These are phyloP conservation scores for Suhomyces sp. DNA, from an alignment of 805 yeast genomes.

Conservation along the genomic window DNA sequence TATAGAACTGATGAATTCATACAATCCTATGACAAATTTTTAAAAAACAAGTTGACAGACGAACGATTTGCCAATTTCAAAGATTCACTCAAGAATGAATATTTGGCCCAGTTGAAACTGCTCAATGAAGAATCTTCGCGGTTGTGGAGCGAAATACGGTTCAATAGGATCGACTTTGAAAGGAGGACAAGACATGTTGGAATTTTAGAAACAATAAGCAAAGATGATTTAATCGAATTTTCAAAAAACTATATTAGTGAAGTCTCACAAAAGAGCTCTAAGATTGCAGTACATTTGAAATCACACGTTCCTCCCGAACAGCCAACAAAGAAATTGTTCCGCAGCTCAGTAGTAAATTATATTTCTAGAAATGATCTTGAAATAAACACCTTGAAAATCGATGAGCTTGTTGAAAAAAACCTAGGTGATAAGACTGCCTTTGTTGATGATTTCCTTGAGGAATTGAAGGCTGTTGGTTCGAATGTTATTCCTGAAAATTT, in stretches of 20 bases:
- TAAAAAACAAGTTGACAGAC: conserved; percentile 50
- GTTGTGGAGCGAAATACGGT: conserved; percentile 65
- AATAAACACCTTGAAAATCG: conserved; percentile 27
- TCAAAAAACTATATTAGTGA: conserved; percentile 44
- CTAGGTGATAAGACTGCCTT: conserved; percentile 8
- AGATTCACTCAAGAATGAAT: conserved; percentile 62
- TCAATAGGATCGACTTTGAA: conserved; percentile 78
- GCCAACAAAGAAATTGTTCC: conserved; percentile 18
- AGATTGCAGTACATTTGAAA: conserved; percentile 42
- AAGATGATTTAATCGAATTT: conserved; percentile 56
- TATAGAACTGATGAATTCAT: conserved; percentile 73
- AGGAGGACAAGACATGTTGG: conserved; percentile 57
- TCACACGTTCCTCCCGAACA: conserved; percentile 42
- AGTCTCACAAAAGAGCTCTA: conserved; percentile 17
- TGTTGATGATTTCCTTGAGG: conserved; percentile 13
- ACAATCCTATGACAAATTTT: conserved; percentile 41
- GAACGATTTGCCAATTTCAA: conserved; percentile 71
- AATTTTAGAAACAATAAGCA: conserved; percentile 51
- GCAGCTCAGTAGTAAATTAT: conserved; percentile 28
- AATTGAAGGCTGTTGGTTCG: conserved; percentile 24
- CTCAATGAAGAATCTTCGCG: conserved; percentile 70
- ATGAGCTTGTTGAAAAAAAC: conserved; percentile 14
- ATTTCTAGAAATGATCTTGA: conserved; percentile 21
- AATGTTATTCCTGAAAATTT: conserved; percentile 17
- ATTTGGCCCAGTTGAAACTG: conserved; percentile 72